phyloP scores from a whole-genome alignment of 2,329 filamentous ascomycete genomes.

The Fusarium camptoceras region DNA sequence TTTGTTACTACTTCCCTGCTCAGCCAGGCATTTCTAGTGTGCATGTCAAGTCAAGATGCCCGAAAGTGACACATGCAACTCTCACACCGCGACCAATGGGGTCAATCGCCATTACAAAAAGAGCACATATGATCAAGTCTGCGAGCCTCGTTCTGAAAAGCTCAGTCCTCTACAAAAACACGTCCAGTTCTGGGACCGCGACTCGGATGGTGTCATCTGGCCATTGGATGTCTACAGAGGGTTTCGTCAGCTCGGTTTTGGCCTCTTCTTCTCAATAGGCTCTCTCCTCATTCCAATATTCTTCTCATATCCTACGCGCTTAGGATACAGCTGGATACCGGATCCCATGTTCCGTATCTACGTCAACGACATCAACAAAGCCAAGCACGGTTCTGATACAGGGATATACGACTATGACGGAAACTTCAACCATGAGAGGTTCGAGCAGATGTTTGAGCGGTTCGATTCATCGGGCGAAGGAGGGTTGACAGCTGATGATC shows the following conservation, averaged over 20 bases:
- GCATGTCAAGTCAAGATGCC: neutral
- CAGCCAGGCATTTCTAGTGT: neutral
- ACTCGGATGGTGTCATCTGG: constrained; percentile 55
- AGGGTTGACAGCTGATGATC: constrained; percentile 50
- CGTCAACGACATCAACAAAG: constrained; percentile 55
- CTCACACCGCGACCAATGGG: neutral
- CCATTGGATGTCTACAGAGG: constrained; percentile 55
- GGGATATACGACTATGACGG: constrained; percentile 62
- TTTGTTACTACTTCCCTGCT: neutral
- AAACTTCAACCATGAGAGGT: constrained; percentile 59
- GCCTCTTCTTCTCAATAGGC: constrained; percentile 54
- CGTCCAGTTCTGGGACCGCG: constrained; percentile 56
- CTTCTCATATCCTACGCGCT: constrained; percentile 58
- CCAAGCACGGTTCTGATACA: constrained; percentile 61
- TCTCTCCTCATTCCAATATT: constrained; percentile 56
- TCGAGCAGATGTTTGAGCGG: constrained; percentile 63
- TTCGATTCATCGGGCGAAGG: constrained; percentile 55
- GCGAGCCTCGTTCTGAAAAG: neutral
- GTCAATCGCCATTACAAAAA: neutral
- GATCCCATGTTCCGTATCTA: constrained; percentile 55
- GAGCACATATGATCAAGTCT: neutral
- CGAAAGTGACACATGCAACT: neutral
- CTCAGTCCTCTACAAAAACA: constrained; percentile 53
- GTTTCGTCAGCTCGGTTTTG: constrained; percentile 56
- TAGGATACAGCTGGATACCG: constrained; percentile 51